Percentiles rank a stretch among this genome's conserved stretches.
Evolutionary conservation across 495 filamentous ascomycete species (phyloP).

Genomic region (Talaromyces nanjingensis): DNA sequence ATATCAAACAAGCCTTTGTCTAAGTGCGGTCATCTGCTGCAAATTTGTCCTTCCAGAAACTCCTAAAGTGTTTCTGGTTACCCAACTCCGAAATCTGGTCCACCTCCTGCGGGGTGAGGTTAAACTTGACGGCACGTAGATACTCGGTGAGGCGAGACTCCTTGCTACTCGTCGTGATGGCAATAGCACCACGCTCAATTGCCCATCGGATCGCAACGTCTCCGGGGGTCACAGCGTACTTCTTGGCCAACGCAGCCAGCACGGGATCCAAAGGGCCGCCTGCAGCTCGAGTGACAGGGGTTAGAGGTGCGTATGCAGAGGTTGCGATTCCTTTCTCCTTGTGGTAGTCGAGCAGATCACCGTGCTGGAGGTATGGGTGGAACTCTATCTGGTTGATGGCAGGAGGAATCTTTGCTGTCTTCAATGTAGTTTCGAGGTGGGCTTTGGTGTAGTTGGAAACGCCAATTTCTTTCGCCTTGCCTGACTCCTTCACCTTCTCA

Average conservation of each 20-base stretch:
- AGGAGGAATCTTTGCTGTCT: constrained; percentile 57
- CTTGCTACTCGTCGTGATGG: constrained; percentile 69
- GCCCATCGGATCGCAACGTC: constrained; percentile 73
- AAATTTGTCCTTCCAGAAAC: constrained; percentile 60
- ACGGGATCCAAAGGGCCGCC: constrained; percentile 63
- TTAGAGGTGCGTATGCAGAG: constrained; percentile 62
- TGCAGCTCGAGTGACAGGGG: constrained; percentile 54
- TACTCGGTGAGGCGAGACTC: constrained; percentile 64
- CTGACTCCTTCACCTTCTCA: constrained; percentile 62
- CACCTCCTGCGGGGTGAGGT: constrained; percentile 65
- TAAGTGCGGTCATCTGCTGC: constrained; percentile 52
- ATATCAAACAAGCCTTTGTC: background rate
- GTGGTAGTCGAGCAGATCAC: constrained; percentile 56
- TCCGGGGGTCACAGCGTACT: constrained; percentile 66
- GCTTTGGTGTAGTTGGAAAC: constrained; percentile 71
- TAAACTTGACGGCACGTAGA: constrained; percentile 56
- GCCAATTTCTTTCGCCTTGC: constrained; percentile 70
- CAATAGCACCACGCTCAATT: constrained; percentile 71
- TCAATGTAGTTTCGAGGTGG: constrained; percentile 61
- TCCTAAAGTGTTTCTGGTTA: constrained; percentile 59
- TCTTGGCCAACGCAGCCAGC: constrained; percentile 55
- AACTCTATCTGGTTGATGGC: constrained; percentile 85
- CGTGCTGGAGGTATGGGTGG: constrained; percentile 80
- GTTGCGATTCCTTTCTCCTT: constrained; percentile 62
- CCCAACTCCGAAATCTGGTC: constrained; percentile 56